Evolutionary conservation across 108 stramenopile genomes (phyloP), one percentile per base, ranked within the genome.

Genomic region (Fragilaria crotonensis): DNA sequence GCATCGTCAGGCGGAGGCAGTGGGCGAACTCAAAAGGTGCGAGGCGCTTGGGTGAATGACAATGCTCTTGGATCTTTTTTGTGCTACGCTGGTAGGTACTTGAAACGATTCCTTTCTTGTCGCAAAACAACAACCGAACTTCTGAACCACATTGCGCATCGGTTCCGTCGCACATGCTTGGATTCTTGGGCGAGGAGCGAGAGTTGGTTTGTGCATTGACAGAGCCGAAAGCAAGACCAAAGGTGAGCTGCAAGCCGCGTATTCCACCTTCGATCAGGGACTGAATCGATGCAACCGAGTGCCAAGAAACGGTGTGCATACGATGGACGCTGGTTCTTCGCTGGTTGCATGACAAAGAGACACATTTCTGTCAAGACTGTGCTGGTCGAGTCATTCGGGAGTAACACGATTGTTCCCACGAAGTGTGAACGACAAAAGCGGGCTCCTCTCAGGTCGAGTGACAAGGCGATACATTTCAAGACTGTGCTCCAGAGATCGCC

Each of bases 11-110:
- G 57, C 66, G 30, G 30, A 61, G 50, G 52, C 73, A 26, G 54
- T 60, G 32, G 2, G 4, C 28, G 77, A 87, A 29, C 66, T 91
- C 36, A 57, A 77, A 18, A 67, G 51, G 25, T 85, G 70, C n/a
- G 29, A 81, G 53, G 49, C 63, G 22, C 25, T 62, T 9, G 76
- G 68, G 18, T 64, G 84, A 47, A 58, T 76, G 48, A 49, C 53
- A 28, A 45, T 88, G 0, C 52, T 84, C 5, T 62, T 80, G 30
- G 72, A 86, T 27, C 66, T 82, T 14, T 80, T 92, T 55, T 66
- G 66, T 3, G 56, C 52, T 21, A 60, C 77, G 23, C 75, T 92
- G 48, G 48, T 30, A 29, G 19, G 54, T 75, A 5, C 84, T 83
- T 57, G 72, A 92, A 45, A 70, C 70, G 49, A 55, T 92, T 36